Base-by-base conservation (phyloP, 768 basidiomycete genomes). In the Suillus americanus region DNA sequence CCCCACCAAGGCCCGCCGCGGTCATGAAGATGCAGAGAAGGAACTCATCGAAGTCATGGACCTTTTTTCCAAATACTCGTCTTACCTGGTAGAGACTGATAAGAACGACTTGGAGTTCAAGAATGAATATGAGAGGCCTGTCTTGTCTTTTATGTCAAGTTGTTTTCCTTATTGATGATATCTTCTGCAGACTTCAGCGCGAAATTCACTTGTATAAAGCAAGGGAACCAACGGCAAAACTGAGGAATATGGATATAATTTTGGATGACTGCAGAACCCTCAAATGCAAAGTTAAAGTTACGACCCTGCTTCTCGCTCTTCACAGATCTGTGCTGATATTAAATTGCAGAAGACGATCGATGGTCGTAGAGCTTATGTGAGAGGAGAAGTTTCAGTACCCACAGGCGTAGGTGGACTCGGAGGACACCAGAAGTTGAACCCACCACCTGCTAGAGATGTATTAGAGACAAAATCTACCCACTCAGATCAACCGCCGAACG, bases 251-350 rank as follows among this genome's bases (percentile, higher is more conserved):
- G 38, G 16, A 57, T 41, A 13, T 59, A 3, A 28, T 59, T 18
- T 59, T 41, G 18, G 25, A 20, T 18, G 57, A 59, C 25, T 59
- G 25, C 57, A 59, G 40, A 28, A 40, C 57, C 38, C 57, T 59
- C 57, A 59, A 41, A 59, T 4, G 25, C 57, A 59, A 20, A 41
- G 57, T 59, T 20, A 6, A 28, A 20, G 57, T 59, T 25, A 28
- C 14, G 16, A 28, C 18, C 57, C 12, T 41, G 25, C 20, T 20
- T 25, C 23, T 59, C 18, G 20, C 12, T 28, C 5, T 41, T 41
- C 9, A 1, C 28, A 18, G 25, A 59, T 59, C 5, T 30, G 38
- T 20, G 25, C 57, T 59, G 5, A 59, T 57, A 25, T 59, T 20
- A 28, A 13, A 20, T 41, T 59, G 10, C 20, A 59, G 57, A 20